Evolutionary conservation across 805 yeast genomes (phyloP), one percentile per base, ranked within the genome.

Genomic region (Zygosaccharomyces bailii): DNA sequence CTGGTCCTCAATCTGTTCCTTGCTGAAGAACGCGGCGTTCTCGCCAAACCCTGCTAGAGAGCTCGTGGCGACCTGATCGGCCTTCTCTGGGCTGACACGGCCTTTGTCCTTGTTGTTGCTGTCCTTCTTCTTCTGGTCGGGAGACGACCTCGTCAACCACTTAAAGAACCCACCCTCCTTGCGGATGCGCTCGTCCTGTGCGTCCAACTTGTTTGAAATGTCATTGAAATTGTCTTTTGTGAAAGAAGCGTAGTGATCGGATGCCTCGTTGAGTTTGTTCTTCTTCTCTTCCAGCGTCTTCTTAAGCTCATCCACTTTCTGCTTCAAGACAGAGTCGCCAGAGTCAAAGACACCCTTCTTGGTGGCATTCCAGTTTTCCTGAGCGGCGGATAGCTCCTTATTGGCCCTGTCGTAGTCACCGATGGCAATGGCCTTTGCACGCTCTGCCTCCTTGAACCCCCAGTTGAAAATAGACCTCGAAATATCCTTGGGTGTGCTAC

Each of bases 11-110:
- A 63, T 54, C 43, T 66, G 67, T 21, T 70, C 73, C 24, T 57
- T 52, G 11, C 71, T 69, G 43, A 69, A 61, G 21, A 62, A 65
- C 16, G 59, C 55, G 4, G 77, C 78, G 37, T 67, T 60, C 39
- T 72, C 75, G 27, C 78, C 76, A 73, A 76, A 74, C 1, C 78
- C 78, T 18, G 55, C 58, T 3, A 73, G 60, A 3, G 72, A 57
- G 4, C 58, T 51, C 39, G 60, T 61, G 2, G 75, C 70, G 14
- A 57, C 59, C 17, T 67, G 65, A 27, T 57, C 65, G 14, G 31
- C 4, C 8, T 52, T 44, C 14, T 42, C 49, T 29, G 36, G 33
- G 38, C 17, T 39, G 4, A 20, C n/a, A 4, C 36, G 18, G 16
- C 36, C 33, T 14, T 21, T 16, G 31, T 30, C 34, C 32, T 37